phyloP scores from a whole-genome alignment of 73 alveolate genomes.

The Tetrahymena borealis region DNA sequence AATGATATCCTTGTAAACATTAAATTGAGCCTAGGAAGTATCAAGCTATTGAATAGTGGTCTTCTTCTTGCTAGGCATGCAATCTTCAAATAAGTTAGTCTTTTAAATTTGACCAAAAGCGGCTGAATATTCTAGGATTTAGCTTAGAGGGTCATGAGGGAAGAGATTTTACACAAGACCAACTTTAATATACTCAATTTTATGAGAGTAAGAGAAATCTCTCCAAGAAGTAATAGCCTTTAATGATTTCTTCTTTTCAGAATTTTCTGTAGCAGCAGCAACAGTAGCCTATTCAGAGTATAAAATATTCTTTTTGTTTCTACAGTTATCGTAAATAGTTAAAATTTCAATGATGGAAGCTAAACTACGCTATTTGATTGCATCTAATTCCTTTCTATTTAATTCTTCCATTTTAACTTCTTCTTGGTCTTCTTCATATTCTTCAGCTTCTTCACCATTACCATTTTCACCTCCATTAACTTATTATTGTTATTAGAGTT shows the following conservation, averaged over 20 bases:
- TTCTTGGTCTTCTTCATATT: background rate
- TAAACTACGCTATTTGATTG: background rate
- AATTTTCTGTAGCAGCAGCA: background rate
- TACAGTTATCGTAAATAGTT: background rate
- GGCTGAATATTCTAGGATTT: background rate
- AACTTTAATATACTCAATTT: background rate
- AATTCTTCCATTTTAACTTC: background rate
- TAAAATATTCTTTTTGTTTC: background rate
- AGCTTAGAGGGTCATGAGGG: background rate
- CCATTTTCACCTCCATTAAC: background rate
- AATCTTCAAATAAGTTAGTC: background rate
- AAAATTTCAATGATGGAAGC: background rate
- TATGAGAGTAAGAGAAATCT: background rate
- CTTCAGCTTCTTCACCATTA: background rate
- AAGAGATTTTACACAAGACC: background rate
- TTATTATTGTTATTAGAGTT: background rate
- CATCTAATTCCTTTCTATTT: background rate
- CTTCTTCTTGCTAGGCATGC: background rate
- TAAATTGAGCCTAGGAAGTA: background rate
- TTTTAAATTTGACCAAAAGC: background rate
- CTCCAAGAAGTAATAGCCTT: background rate
- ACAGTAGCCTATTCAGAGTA: background rate
- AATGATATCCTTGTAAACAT: background rate
- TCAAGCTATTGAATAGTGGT: background rate
- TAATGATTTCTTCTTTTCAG: background rate